phyloP scores from a whole-genome alignment of 495 filamentous ascomycete genomes.

The Neurospora sp. region DNA sequence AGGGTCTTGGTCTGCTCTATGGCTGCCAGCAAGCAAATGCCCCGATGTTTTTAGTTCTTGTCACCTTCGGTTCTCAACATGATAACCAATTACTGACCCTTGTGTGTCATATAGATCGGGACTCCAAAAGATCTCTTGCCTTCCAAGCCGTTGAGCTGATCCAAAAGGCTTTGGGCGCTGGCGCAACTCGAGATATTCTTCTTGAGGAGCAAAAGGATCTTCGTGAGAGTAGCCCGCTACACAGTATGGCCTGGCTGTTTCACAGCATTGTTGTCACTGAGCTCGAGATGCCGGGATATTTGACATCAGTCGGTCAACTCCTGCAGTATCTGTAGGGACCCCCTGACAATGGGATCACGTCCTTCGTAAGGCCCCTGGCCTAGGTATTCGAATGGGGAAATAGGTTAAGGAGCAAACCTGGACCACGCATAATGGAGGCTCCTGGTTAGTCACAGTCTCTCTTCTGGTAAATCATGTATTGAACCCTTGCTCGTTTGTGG shows the following conservation, averaged over 20 bases:
- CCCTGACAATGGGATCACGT: background rate
- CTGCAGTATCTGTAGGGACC: background rate
- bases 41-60: background rate
- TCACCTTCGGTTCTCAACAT: background rate
- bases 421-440: background rate
- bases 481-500: background rate
- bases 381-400: background rate
- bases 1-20: background rate
- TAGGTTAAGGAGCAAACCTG: background rate
- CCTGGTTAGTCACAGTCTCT: background rate
- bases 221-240: background rate
- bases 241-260: background rate
- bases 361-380: background rate
- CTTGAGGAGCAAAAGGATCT: background rate
- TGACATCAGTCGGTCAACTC: background rate
- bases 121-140: background rate
- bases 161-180: background rate
- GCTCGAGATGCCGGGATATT: background rate
- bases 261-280: background rate
- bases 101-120: background rate
- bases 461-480: background rate
- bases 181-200: background rate
- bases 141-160: background rate
- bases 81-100: background rate
- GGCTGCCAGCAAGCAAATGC: background rate